phyloP scores from a whole-genome alignment of 257 asterid species.

The Capsicum chinense region DNA sequence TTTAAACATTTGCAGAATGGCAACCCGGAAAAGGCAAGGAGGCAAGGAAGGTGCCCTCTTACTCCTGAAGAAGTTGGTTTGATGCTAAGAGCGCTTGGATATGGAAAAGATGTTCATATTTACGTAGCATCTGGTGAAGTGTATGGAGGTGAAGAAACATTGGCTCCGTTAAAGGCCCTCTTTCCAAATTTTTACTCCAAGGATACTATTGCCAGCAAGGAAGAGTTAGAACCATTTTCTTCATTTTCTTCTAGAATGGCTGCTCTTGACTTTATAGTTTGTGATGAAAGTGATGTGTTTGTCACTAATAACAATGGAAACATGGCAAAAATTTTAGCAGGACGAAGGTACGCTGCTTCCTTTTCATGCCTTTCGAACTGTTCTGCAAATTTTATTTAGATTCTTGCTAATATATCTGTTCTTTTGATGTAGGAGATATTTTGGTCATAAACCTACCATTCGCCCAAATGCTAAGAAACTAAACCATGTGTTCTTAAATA shows the following conservation, averaged over 20 bases:
- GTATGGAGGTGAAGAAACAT: conserved; percentile 88
- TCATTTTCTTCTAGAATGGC: conserved; percentile 92
- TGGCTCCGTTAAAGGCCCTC: conserved; percentile 89
- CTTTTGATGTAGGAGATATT: conserved; percentile 78
- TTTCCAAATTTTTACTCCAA: conserved; percentile 92
- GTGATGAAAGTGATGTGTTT: conserved; percentile 95
- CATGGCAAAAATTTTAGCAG: conserved; percentile 97
- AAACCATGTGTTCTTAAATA: conserved; percentile 61
- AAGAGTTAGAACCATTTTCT: conserved; percentile 80
- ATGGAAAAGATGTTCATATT: conserved; percentile 72
- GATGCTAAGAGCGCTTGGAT: conserved; percentile 93
- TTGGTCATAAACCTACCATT: conserved; percentile 95
- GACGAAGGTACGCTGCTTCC: conserved; percentile 68
- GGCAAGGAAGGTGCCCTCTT: conserved; percentile 98
- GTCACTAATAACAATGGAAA: conserved; percentile 97
- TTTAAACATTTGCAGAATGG: conserved; percentile 58
- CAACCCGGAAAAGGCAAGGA: conserved; percentile 88
- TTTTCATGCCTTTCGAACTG: conserved; percentile 15
- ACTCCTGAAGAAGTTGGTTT: conserved; percentile 98
- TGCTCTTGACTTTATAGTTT: conserved; percentile 89
- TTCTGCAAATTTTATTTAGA: conserved; percentile 13
- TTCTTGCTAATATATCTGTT: conserved; percentile 21
- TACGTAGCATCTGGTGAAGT: conserved; percentile 99
- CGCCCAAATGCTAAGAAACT: conserved; percentile 94
- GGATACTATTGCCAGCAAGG: conserved; percentile 71